A percentile compares a stretch with the other conserved stretches of the same genome.
phyloP scores from a whole-genome alignment of 441 rosid species.

The Erysimum cheiri region DNA sequence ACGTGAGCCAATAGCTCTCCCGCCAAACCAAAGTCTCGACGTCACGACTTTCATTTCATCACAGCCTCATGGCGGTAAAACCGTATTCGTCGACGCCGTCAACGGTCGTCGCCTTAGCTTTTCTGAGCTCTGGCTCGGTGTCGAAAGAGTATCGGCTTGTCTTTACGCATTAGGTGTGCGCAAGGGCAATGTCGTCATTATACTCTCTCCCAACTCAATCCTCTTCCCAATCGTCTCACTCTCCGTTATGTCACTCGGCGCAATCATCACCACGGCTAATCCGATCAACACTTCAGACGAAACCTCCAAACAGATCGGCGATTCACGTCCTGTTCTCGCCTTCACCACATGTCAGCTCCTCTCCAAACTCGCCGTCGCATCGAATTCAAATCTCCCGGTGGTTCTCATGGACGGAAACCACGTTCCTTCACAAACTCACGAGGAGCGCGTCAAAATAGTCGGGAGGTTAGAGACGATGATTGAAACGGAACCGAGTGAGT shows the following conservation, averaged over 20 bases:
- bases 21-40: conserved; percentile 61
- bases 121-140: conserved; percentile 69
- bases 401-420: conserved; percentile 55
- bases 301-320: conserved; percentile 62
- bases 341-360: conserved; percentile 53
- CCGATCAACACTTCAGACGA: conserved; percentile 79
- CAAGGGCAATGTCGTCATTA: conserved; percentile 71
- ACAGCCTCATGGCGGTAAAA: conserved; percentile 66
- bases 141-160: conserved; percentile 65
- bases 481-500: conserved; percentile 47
- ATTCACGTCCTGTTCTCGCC: conserved; percentile 70
- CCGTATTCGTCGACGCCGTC: conserved; percentile 80
- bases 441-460: conserved; percentile 38
- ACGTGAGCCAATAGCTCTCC: conserved; percentile 58
- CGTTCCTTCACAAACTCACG: neutral
- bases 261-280: conserved; percentile 83
- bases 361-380: conserved; percentile 52
- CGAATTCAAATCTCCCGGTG: conserved; percentile 45
- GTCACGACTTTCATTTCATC: conserved; percentile 81
- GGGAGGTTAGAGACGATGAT: conserved; percentile 56
- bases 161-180: conserved; percentile 71
- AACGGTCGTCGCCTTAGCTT: conserved; percentile 65
- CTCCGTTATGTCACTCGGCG: conserved; percentile 90
- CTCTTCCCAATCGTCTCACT: conserved; percentile 79
- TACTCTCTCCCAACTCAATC: conserved; percentile 86